These are phyloP conservation scores for Pseudonitzschia pungens DNA, from an alignment of 108 stramenopile genomes.

Conservation along the genomic window DNA sequence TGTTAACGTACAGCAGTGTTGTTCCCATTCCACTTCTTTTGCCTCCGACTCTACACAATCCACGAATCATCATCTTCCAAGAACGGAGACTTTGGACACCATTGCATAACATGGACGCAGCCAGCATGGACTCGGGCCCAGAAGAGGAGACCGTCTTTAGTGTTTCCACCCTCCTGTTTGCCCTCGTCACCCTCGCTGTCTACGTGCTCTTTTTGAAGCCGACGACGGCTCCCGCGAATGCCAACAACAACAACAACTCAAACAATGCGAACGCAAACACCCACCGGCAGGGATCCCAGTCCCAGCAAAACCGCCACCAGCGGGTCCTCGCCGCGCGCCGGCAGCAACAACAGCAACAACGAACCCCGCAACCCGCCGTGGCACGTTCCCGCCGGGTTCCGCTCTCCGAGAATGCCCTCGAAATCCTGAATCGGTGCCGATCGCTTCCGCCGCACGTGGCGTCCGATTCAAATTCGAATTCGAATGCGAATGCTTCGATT, in stretches of 20 bases:
- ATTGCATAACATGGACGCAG: no score
- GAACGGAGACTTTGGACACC: no score
- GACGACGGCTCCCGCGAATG: constrained; percentile 17
- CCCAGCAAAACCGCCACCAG: neutral
- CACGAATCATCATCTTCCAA: no score
- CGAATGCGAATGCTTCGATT: neutral
- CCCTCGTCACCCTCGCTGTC: constrained; percentile 23
- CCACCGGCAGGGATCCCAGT: neutral
- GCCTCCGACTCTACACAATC: no score
- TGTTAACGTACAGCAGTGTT: no score
- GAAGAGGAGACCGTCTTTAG: neutral
- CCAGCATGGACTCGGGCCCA: no score
- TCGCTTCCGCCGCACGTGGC: constrained; percentile 27
- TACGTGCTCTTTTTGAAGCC: constrained; percentile 32
- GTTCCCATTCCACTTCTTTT: no score
- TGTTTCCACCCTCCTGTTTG: constrained; percentile 24
- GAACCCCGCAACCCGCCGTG: neutral
- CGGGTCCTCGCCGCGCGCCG: neutral
- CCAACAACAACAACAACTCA: neutral
- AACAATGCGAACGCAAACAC: constrained; percentile 2
- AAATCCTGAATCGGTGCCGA: constrained; percentile 21
- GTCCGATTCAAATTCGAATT: neutral
- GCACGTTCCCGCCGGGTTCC: neutral
- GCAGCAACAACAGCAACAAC: constrained; percentile 16
- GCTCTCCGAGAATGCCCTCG: constrained; percentile 15